Conservation (phyloP, 805 yeast genomes). For the Pichia exigua region DNA sequence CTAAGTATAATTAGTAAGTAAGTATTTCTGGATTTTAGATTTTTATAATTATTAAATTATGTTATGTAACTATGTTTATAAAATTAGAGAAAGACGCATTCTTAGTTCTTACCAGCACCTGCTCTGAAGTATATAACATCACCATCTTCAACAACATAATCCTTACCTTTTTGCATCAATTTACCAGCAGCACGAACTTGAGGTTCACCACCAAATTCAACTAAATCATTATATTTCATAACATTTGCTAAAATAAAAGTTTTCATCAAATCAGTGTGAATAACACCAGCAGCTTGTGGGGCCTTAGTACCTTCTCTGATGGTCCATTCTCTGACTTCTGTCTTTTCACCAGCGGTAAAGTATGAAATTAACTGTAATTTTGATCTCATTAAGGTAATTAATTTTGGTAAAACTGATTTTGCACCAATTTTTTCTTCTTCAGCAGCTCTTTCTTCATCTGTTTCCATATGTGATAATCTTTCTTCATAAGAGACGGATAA, state of each 20-base stretch:
- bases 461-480: constrained; percentile 78
- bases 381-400: constrained; percentile 58
- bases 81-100: background rate
- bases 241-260: constrained; percentile 78
- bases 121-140: constrained; percentile 72
- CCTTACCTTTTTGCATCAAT: constrained; percentile 63
- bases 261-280: constrained; percentile 76
- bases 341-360: constrained; percentile 75
- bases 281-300: constrained; percentile 85
- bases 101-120: constrained; percentile 48
- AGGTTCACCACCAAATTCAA: constrained; percentile 43
- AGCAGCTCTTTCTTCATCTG: constrained; percentile 40
- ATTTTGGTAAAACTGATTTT: constrained; percentile 49
- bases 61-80: background rate
- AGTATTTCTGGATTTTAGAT: no score
- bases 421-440: constrained; percentile 32
- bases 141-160: constrained; percentile 75
- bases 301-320: constrained; percentile 68
- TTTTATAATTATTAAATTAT: background rate
- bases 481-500: constrained; percentile 89
- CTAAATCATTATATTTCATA: constrained; percentile 55
- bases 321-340: constrained; percentile 86
- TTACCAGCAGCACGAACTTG: constrained; percentile 51
- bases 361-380: constrained; percentile 68
- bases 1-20: no score